A percentile compares a stretch with the other conserved stretches of the same genome.
Evolutionary conservation across 2,329 filamentous ascomycete genomes (phyloP).

Genomic region (Ilyonectria sp.): DNA sequence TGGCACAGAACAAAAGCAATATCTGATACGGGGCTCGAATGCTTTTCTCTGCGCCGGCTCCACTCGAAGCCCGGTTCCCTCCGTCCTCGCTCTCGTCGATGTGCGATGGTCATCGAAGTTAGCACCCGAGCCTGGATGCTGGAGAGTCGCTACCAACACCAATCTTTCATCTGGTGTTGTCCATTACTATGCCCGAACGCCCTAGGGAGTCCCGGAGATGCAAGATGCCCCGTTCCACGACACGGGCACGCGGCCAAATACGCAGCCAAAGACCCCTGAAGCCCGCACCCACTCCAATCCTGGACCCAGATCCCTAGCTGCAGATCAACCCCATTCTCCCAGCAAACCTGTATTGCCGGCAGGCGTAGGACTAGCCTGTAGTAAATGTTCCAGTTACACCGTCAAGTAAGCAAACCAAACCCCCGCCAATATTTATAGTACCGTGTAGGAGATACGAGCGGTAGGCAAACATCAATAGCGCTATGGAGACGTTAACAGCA

Average conservation of each 20-base stretch:
- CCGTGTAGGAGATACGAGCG: not conserved
- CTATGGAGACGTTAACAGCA: not conserved
- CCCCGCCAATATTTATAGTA: not conserved
- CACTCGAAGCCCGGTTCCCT: conserved; percentile 19
- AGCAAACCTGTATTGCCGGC: conserved; percentile 20
- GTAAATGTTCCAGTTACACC: conserved; percentile 1
- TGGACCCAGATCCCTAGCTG: conserved; percentile 20
- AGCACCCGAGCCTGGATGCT: conserved; percentile 13
- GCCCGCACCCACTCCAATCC: conserved; percentile 17
- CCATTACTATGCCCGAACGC: not conserved
- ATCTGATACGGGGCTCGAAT: conserved; percentile 9
- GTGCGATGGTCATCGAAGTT: conserved; percentile 16
- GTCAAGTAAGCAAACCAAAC: conserved; percentile 4
- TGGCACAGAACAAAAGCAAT: conserved; percentile 27
- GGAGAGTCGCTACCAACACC: conserved; percentile 9
- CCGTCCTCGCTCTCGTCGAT: conserved; percentile 2
- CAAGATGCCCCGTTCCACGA: conserved; percentile 18
- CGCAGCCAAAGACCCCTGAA: conserved; percentile 18
- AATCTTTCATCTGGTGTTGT: not conserved
- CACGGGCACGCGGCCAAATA: conserved; percentile 11
- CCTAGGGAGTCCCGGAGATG: conserved; percentile 17
- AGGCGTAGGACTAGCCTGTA: conserved; percentile 6
- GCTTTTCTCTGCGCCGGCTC: conserved; percentile 16
- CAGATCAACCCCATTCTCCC: conserved; percentile 17
- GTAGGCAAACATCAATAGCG: not conserved